Percentiles rank a stretch among this genome's conserved stretches.
Evolutionary conservation across 108 stramenopile species (phyloP).

Genomic region (Nitzschia inconspicua): DNA sequence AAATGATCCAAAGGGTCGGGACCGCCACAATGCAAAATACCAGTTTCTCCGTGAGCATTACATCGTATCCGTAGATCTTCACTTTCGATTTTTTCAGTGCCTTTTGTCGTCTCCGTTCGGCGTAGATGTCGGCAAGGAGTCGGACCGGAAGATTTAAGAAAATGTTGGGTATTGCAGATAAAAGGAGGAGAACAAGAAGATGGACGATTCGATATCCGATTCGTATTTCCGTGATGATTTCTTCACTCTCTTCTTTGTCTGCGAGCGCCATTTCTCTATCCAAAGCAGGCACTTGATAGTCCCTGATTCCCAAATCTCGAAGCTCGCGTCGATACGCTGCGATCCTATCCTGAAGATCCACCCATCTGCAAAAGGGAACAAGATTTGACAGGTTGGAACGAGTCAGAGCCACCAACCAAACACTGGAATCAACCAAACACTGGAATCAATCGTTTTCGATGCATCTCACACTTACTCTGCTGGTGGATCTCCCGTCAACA

Average conservation of each 20-base stretch:
- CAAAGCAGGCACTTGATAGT: conserved; percentile 83
- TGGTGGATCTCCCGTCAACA: conserved; percentile 70
- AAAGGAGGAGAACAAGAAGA: conserved; percentile 62
- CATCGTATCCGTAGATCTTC: conserved; percentile 91
- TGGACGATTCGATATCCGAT: conserved; percentile 85
- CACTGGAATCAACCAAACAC: too few species aligned
- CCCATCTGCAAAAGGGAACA: conserved; percentile 30
- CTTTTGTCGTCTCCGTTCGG: conserved; percentile 80
- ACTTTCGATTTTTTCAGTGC: conserved; percentile 92
- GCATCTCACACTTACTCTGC: conserved; percentile 43
- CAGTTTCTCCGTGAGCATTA: conserved; percentile 94
- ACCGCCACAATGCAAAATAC: conserved; percentile 94
- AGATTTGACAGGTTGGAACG: neutral
- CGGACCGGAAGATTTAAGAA: conserved; percentile 93
- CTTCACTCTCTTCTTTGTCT: conserved; percentile 35
- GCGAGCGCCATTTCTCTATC: conserved; percentile 28
- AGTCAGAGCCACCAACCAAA: too few species aligned
- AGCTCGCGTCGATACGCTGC: conserved; percentile 81
- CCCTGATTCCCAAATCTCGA: conserved; percentile 82
- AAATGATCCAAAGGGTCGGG: conserved; percentile 89
- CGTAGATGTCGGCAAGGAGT: conserved; percentile 79
- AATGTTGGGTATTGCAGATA: conserved; percentile 86
- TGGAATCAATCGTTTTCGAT: too few species aligned
- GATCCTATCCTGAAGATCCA: conserved; percentile 73
- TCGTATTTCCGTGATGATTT: conserved; percentile 63